These are phyloP conservation scores for Alternaria arborescens DNA, from an alignment of 2,329 filamentous ascomycete genomes.

Conservation along the genomic window DNA sequence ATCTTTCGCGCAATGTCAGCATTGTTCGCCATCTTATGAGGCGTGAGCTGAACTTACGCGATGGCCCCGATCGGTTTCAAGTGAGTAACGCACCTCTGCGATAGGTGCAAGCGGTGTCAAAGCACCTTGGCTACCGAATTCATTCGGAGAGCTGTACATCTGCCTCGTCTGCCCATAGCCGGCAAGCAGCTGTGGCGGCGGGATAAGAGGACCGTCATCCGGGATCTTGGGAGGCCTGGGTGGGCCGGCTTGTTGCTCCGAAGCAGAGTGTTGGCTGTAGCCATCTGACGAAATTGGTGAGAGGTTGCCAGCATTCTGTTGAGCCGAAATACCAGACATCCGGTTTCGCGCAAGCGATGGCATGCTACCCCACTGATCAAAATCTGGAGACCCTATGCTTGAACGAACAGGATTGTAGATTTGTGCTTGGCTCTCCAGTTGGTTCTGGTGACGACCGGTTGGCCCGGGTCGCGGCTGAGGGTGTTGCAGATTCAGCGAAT, in stretches of 20 bases:
- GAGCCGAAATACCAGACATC: slow-evolving; percentile 45
- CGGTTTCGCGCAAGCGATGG: slow-evolving; percentile 53
- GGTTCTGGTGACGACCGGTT: slow-evolving; percentile 76
- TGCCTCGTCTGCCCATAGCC: slow-evolving; percentile 50
- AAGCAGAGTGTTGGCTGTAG: slow-evolving; percentile 51
- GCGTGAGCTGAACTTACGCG: slow-evolving; percentile 28
- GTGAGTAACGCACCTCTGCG: slow-evolving; percentile 59
- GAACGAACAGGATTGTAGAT: slow-evolving; percentile 63
- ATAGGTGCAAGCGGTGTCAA: slow-evolving; percentile 59
- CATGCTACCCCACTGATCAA: slow-evolving; percentile 60
- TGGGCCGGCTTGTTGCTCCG: slow-evolving; percentile 52
- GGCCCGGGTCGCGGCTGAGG: slow-evolving; percentile 79
- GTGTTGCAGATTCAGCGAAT: slow-evolving; percentile 81
- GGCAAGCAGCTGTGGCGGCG: slow-evolving; percentile 56
- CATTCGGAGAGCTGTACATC: slow-evolving; percentile 50
- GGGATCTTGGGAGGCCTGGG: slow-evolving; percentile 63
- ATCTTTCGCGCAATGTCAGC: slow-evolving; percentile 33
- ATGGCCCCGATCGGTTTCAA: slow-evolving; percentile 56
- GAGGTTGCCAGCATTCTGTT: slow-evolving; percentile 44
- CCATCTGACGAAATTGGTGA: slow-evolving; percentile 51
- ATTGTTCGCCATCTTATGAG: slow-evolving; percentile 3
- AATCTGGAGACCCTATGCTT: slow-evolving; percentile 46
- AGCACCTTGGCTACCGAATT: slow-evolving; percentile 48
- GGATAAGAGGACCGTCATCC: slow-evolving; percentile 67
- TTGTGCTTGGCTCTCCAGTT: slow-evolving; percentile 76